These are phyloP conservation scores for Botryosphaeria dothidea DNA, from an alignment of 2,329 filamentous ascomycete species.

Conservation along the genomic window DNA sequence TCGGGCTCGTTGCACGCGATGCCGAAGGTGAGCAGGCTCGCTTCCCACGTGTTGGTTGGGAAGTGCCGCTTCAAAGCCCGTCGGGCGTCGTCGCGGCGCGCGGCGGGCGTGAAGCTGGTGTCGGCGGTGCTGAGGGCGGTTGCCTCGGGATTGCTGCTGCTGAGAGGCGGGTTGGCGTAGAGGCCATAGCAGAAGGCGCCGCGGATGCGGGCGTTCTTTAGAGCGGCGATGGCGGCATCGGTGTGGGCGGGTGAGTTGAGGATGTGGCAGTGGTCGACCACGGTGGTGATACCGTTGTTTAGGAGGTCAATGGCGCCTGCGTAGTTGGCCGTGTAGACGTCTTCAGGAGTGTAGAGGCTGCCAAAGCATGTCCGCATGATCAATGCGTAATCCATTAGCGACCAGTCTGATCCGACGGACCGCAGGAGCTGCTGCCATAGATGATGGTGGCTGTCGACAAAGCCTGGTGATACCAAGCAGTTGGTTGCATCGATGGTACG, in stretches of 20 bases:
- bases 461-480: neutral
- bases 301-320: neutral
- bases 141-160: neutral
- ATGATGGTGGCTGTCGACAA: neutral
- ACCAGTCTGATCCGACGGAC: neutral
- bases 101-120: neutral
- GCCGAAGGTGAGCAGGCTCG: neutral
- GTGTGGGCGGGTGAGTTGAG: neutral
- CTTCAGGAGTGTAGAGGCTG: neutral
- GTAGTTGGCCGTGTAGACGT: neutral
- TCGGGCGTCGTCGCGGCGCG: neutral
- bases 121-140: neutral
- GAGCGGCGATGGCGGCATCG: neutral
- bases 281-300: neutral
- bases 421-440: neutral
- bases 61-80: neutral
- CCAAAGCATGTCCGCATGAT: neutral
- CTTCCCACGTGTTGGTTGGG: neutral
- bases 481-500: neutral
- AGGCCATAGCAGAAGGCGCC: conserved; percentile 2
- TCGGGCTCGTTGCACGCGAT: neutral
- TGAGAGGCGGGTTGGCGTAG: neutral
- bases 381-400: neutral
- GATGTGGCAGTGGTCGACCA: neutral
- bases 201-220: neutral